Evolutionary conservation across 495 filamentous ascomycete genomes (phyloP).

Genomic region (Lophiotrema nucula): DNA sequence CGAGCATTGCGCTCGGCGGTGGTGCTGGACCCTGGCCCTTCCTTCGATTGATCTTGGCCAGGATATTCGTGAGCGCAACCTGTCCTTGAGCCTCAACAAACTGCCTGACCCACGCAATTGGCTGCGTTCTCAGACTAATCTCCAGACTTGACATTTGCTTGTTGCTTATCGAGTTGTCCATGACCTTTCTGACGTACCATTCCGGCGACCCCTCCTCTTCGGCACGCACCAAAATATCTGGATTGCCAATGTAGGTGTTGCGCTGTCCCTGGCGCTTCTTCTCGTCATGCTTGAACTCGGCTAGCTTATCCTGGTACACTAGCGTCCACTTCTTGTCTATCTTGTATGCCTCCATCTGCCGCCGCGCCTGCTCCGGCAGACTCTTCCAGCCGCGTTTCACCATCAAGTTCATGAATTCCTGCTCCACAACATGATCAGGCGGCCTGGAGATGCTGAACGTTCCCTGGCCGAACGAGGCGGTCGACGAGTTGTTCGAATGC

Average conservation of each 20-base stretch:
- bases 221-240: slow-evolving; percentile 66
- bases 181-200: slow-evolving; percentile 96
- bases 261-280: slow-evolving; percentile 74
- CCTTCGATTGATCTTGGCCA: slow-evolving; percentile 86
- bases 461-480: slow-evolving; percentile 52
- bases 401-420: slow-evolving; percentile 91
- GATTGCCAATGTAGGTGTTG: slow-evolving; percentile 60
- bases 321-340: slow-evolving; percentile 95
- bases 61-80: slow-evolving; percentile 90
- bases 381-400: slow-evolving; percentile 96
- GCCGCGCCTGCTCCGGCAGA: slow-evolving; percentile 88
- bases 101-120: slow-evolving; percentile 93
- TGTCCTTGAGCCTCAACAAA: slow-evolving; percentile 98
- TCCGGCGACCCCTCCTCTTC: slow-evolving; percentile 96
- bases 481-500: slow-evolving; percentile 47
- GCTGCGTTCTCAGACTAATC: slow-evolving; percentile 92
- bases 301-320: slow-evolving; percentile 89
- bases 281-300: slow-evolving; percentile 91
- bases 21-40: slow-evolving; percentile 71
- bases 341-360: slow-evolving; percentile 94
- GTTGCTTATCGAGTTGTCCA: slow-evolving; percentile 89
- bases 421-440: slow-evolving; percentile 79
- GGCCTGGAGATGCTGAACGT: slow-evolving; percentile 69
- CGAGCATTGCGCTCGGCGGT: slow-evolving; percentile 44
- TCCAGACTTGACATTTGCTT: slow-evolving; percentile 89